phyloP scores from a whole-genome alignment of 352 stramenopile genomes.

The Pythium pyrilobum region DNA sequence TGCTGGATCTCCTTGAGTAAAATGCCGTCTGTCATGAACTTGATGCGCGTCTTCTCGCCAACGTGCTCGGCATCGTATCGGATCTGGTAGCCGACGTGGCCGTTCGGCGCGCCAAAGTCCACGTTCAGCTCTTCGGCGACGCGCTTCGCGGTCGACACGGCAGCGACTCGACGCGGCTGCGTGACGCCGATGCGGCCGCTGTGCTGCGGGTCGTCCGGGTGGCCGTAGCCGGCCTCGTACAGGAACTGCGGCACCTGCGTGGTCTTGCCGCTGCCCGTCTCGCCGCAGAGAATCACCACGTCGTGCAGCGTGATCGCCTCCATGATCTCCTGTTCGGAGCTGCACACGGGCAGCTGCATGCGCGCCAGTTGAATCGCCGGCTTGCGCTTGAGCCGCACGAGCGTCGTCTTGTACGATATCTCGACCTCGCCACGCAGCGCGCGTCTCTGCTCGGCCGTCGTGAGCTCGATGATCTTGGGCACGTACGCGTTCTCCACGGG shows the following conservation, averaged over 20 bases:
- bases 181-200: constrained; percentile 93
- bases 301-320: constrained; percentile 94
- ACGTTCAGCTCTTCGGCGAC: constrained; percentile 97
- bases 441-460: constrained; percentile 51
- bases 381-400: constrained; percentile 74
- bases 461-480: constrained; percentile 62
- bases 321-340: constrained; percentile 99
- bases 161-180: constrained; percentile 97
- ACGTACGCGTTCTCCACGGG: constrained; percentile 43
- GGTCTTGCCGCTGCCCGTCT: constrained; percentile 98
- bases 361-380: constrained; percentile 85
- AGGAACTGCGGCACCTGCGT: constrained; percentile 99
- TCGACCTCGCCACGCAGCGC: constrained; percentile 33
- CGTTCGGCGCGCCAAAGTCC: constrained; percentile 44
- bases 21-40: constrained; percentile 99
- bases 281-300: constrained; percentile 97
- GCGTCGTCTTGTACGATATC: constrained; percentile 60
- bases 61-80: constrained; percentile 96
- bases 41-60: constrained; percentile 88
- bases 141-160: constrained; percentile 96
- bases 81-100: constrained; percentile 96
- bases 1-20: constrained; percentile 96
- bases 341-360: constrained; percentile 96
- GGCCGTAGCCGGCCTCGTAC: constrained; percentile 92
- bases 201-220: constrained; percentile 42